Percentiles rank a stretch among this genome's conserved stretches.
Conservation (phyloP, 2,329 filamentous ascomycete species). For the Penicillium concentricum region DNA sequence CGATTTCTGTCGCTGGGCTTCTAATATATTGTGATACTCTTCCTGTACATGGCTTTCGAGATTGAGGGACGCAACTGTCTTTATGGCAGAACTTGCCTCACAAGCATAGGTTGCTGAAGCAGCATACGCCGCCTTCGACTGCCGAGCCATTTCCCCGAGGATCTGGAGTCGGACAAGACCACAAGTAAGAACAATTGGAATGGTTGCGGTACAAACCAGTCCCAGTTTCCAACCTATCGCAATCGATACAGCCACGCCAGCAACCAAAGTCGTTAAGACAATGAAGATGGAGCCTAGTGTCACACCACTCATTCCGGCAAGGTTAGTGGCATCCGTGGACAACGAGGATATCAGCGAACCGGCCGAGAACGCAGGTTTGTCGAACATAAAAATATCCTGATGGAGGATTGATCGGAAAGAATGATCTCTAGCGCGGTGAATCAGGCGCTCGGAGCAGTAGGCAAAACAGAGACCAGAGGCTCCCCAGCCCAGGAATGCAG, state of each 20-base stretch:
- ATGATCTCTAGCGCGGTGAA: constrained; percentile 76
- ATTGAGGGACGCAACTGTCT: constrained; percentile 71
- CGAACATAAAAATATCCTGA: constrained; percentile 91
- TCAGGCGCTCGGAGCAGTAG: constrained; percentile 76
- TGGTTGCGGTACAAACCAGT: constrained; percentile 74
- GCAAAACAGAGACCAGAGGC: constrained; percentile 71
- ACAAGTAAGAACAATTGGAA: constrained; percentile 74
- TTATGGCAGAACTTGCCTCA: constrained; percentile 57
- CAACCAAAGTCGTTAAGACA: constrained; percentile 73
- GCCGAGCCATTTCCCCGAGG: background rate
- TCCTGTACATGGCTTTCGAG: constrained; percentile 76
- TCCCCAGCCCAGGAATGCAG: background rate
- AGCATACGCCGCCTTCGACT: constrained; percentile 74
- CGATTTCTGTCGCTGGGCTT: constrained; percentile 64
- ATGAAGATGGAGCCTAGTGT: constrained; percentile 84
- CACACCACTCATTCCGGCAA: constrained; percentile 76
- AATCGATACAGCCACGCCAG: constrained; percentile 68
- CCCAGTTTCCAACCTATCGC: constrained; percentile 86
- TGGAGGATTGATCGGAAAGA: constrained; percentile 86
- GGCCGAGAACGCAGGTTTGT: constrained; percentile 81
- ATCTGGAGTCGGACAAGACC: constrained; percentile 41
- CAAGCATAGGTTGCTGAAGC: constrained; percentile 82
- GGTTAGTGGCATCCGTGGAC: constrained; percentile 61
- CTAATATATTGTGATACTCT: constrained; percentile 68
- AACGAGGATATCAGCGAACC: constrained; percentile 85